Evolutionary conservation across 306 rosid species (phyloP).

Genomic region (Morella rubra): DNA sequence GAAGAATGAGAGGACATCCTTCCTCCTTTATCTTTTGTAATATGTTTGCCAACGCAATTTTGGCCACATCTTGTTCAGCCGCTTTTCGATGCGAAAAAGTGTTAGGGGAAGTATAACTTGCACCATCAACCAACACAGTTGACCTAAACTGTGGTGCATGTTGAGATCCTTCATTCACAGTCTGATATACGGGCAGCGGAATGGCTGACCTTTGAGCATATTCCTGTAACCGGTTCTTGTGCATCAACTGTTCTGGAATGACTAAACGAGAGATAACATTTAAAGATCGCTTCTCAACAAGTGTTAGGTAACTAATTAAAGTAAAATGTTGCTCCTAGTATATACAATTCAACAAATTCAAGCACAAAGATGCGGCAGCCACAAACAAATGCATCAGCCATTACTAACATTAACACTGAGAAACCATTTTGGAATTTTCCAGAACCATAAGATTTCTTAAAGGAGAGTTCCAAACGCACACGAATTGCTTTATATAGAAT

Average conservation of each 20-base stretch:
- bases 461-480: background rate
- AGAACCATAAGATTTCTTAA: background rate
- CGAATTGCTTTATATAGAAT: background rate
- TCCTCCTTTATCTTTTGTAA: conserved; percentile 27
- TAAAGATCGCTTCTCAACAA: background rate
- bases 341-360: background rate
- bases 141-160: conserved; percentile 39
- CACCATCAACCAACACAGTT: conserved; percentile 43
- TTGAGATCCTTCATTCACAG: conserved; percentile 33
- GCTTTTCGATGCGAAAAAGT: conserved; percentile 34
- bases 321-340: background rate
- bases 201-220: conserved; percentile 25
- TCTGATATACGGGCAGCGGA: conserved; percentile 35
- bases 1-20: conserved; percentile 23
- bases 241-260: conserved; percentile 4
- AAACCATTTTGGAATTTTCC: background rate
- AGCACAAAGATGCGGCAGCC: background rate
- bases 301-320: background rate
- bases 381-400: too few relatives aligned
- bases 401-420: too few relatives aligned
- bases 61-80: conserved; percentile 61
- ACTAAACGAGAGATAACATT: background rate
- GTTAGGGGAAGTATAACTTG: conserved; percentile 23
- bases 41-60: conserved; percentile 36
- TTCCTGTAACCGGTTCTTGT: conserved; percentile 39